Percentiles rank a stretch among this genome's conserved stretches.
phyloP scores from a whole-genome alignment of 2,329 filamentous ascomycete genomes.

The Fusarium mundagurra region DNA sequence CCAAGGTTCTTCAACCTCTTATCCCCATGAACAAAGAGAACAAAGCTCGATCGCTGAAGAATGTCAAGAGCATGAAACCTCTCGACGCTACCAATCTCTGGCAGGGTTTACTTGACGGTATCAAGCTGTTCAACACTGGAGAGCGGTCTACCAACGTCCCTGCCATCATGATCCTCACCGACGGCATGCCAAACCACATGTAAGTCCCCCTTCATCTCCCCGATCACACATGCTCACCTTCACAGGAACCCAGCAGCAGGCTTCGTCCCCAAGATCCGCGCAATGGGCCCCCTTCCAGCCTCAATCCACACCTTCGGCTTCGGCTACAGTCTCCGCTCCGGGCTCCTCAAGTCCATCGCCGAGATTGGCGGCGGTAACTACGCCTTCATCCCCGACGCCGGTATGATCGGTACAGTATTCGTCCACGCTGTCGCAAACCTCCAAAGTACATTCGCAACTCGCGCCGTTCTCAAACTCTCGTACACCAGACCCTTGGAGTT shows the following conservation, averaged over 20 bases:
- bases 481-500: slow-evolving; percentile 52
- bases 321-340: slow-evolving; percentile 51
- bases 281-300: slow-evolving; percentile 52
- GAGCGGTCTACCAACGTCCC: slow-evolving; percentile 52
- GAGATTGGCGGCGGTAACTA: slow-evolving; percentile 67
- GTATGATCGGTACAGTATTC: slow-evolving; percentile 72
- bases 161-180: slow-evolving; percentile 64
- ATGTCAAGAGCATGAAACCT: slow-evolving; percentile 55
- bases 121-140: slow-evolving; percentile 56
- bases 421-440: slow-evolving; percentile 70
- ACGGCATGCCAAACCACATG: slow-evolving; percentile 65
- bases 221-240: neutral
- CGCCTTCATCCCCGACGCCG: slow-evolving; percentile 68
- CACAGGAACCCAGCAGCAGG: slow-evolving; percentile 58
- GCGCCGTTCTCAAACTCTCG: slow-evolving; percentile 54
- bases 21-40: slow-evolving; percentile 57
- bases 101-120: slow-evolving; percentile 63
- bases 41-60: slow-evolving; percentile 54
- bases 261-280: slow-evolving; percentile 64
- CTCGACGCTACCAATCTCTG: slow-evolving; percentile 63
- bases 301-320: slow-evolving; percentile 54
- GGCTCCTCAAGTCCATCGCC: slow-evolving; percentile 67
- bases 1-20: slow-evolving; percentile 57
- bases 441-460: slow-evolving; percentile 65
- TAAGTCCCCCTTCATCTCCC: slow-evolving; percentile 31